phyloP scores from a whole-genome alignment of 1,139 yeast genomes.

The Ogataea hybrid region DNA sequence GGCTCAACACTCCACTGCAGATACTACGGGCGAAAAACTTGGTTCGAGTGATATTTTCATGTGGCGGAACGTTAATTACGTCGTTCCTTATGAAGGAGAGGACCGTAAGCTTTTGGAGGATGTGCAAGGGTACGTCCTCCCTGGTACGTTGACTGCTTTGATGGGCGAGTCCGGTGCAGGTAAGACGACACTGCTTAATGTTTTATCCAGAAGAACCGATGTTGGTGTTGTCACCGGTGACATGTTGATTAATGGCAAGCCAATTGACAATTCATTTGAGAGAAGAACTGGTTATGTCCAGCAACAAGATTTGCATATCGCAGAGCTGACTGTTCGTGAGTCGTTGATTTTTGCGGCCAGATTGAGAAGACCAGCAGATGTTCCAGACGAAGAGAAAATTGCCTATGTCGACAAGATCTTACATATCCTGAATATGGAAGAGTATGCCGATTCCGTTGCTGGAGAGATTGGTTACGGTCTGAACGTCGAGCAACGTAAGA shows the following conservation, averaged over 20 bases:
- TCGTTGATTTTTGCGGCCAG: constrained; percentile 54
- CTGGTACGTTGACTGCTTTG: constrained; percentile 58
- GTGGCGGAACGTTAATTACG: constrained; percentile 51
- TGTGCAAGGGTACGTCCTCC: constrained; percentile 55
- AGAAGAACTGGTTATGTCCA: constrained; percentile 59
- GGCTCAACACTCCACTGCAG: constrained; percentile 12
- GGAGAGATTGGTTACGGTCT: constrained; percentile 53
- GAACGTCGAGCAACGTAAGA: constrained; percentile 62
- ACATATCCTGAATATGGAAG: constrained; percentile 47
- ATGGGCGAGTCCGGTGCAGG: constrained; percentile 81
- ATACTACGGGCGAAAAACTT: constrained; percentile 25
- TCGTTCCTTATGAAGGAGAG: constrained; percentile 43
- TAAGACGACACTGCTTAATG: constrained; percentile 61
- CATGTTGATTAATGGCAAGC: constrained; percentile 51
- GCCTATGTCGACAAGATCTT: constrained; percentile 52
- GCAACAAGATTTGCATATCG: constrained; percentile 56
- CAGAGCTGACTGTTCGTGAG: constrained; percentile 52
- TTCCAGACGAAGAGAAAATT: constrained; percentile 47
- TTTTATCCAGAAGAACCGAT: constrained; percentile 53
- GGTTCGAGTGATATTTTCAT: constrained; percentile 41
- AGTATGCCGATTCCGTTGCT: constrained; percentile 56
- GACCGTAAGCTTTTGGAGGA: constrained; percentile 42
- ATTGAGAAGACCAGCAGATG: constrained; percentile 47
- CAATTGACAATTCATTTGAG: constrained; percentile 43
- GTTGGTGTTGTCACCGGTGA: constrained; percentile 55